Evolutionary conservation across 352 stramenopile species (phyloP).

Genomic region (Phytophthora rubi): DNA sequence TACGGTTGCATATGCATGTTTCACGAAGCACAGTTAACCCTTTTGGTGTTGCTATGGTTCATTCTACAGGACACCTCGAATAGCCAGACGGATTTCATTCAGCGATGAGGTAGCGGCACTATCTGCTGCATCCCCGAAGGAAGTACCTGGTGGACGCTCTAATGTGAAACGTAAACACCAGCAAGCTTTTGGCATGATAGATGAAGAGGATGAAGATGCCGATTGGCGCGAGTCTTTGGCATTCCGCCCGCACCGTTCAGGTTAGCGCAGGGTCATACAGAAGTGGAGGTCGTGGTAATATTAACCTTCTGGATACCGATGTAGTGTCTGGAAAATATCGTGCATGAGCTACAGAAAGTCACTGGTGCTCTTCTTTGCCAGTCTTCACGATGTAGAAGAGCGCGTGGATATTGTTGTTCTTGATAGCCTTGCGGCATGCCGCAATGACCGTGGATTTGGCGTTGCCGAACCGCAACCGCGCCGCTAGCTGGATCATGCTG

Average conservation of each 20-base stretch:
- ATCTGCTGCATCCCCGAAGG: conserved; percentile 16
- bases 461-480: conserved; percentile 85
- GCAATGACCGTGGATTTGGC: conserved; percentile 86
- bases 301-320: conserved; percentile 12
- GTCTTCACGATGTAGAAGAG: conserved; percentile 90
- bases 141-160: conserved; percentile 9
- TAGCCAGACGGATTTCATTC: conserved; percentile 44
- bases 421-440: conserved; percentile 88
- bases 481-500: conserved; percentile 91
- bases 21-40: conserved; percentile 12
- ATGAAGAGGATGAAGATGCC: conserved; percentile 43
- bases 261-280: background rate
- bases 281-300: conserved; percentile 2
- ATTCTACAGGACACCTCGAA: conserved; percentile 37
- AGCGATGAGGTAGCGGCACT: conserved; percentile 31
- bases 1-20: background rate
- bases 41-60: background rate
- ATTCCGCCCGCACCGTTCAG: conserved; percentile 30
- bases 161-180: conserved; percentile 35
- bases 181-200: conserved; percentile 34
- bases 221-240: conserved; percentile 42
- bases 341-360: conserved; percentile 12
- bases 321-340: conserved; percentile 1
- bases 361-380: conserved; percentile 82
- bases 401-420: conserved; percentile 90